Percentiles rank a stretch among this genome's conserved stretches.
These are phyloP conservation scores for Fraxinus pennsylvanica DNA, from an alignment of 257 asterid species.

Conservation along the genomic window DNA sequence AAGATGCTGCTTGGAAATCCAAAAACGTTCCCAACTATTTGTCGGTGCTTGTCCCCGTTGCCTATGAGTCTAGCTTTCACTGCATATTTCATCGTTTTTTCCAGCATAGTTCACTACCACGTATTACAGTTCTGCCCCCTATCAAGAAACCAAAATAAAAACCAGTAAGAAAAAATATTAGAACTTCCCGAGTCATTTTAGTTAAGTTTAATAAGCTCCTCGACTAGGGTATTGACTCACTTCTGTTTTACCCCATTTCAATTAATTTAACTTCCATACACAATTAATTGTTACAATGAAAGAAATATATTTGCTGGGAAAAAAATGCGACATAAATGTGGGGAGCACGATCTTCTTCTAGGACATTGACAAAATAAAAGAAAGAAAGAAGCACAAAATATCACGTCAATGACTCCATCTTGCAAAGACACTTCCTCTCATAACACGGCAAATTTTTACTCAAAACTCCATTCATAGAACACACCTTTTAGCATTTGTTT, in stretches of 20 bases:
- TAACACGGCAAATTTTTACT: too few species aligned
- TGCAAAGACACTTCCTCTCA: too few species aligned
- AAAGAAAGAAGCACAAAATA: too few species aligned
- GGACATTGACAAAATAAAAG: background rate
- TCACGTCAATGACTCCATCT: too few species aligned
- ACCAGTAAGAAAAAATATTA: background rate
- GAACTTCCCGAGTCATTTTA: too few species aligned
- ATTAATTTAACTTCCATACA: too few species aligned
- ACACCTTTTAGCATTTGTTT: background rate
- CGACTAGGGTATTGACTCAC: too few species aligned
- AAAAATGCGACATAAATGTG: background rate
- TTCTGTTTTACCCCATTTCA: too few species aligned
- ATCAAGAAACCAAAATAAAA: background rate
- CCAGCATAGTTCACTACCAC: background rate
- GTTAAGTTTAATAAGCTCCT: too few species aligned
- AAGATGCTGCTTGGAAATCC: background rate
- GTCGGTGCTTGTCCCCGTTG: background rate
- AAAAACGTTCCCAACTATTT: background rate
- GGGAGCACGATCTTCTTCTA: background rate
- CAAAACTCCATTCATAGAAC: background rate
- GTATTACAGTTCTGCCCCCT: background rate
- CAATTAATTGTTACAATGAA: too few species aligned
- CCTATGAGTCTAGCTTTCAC: background rate
- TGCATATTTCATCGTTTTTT: background rate
- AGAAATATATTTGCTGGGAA: too few species aligned